Evolutionary conservation across 2,329 filamentous ascomycete species (phyloP).

Genomic region (Albophoma yamanashiensis): DNA sequence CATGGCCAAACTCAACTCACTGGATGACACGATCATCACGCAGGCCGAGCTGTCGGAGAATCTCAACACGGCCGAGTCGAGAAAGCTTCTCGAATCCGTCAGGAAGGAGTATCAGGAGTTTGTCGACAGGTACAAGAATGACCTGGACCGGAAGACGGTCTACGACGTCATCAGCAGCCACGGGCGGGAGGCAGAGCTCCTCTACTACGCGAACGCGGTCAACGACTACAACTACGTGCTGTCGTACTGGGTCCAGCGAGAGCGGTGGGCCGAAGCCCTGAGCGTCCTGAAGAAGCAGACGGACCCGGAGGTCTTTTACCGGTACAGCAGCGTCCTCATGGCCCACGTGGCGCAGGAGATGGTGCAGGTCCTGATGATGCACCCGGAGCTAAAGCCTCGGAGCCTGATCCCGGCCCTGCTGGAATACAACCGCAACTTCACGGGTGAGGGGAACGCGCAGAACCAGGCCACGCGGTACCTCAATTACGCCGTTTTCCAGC

Average conservation of each 20-base stretch:
- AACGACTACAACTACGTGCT: slow-evolving; percentile 93
- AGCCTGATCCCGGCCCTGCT: slow-evolving; percentile 87
- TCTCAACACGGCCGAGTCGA: slow-evolving; percentile 58
- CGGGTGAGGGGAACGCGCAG: slow-evolving; percentile 50
- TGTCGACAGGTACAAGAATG: slow-evolving; percentile 69
- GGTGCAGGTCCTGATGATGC: slow-evolving; percentile 93
- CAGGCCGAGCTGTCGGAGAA: slow-evolving; percentile 71
- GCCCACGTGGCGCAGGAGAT: slow-evolving; percentile 73
- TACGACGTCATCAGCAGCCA: slow-evolving; percentile 97
- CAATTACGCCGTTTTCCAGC: slow-evolving; percentile 82
- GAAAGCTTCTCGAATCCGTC: slow-evolving; percentile 59
- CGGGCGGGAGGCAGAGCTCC: slow-evolving; percentile 81
- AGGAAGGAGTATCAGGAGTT: slow-evolving; percentile 83
- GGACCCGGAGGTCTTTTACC: slow-evolving; percentile 87
- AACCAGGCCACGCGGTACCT: slow-evolving; percentile 94
- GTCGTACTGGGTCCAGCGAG: slow-evolving; percentile 93
- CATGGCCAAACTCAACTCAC: slow-evolving; percentile 90
- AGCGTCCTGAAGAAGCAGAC: slow-evolving; percentile 87
- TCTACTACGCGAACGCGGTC: slow-evolving; percentile 80
- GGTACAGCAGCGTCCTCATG: slow-evolving; percentile 96
- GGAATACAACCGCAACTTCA: slow-evolving; percentile 78
- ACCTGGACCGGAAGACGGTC: slow-evolving; percentile 82
- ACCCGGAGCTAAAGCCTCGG: slow-evolving; percentile 72
- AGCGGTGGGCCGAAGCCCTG: slow-evolving; percentile 81
- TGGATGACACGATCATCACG: slow-evolving; percentile 90